Evolutionary conservation across 2,329 filamentous ascomycete species (phyloP).

Genomic region (Cytospora piceicola): DNA sequence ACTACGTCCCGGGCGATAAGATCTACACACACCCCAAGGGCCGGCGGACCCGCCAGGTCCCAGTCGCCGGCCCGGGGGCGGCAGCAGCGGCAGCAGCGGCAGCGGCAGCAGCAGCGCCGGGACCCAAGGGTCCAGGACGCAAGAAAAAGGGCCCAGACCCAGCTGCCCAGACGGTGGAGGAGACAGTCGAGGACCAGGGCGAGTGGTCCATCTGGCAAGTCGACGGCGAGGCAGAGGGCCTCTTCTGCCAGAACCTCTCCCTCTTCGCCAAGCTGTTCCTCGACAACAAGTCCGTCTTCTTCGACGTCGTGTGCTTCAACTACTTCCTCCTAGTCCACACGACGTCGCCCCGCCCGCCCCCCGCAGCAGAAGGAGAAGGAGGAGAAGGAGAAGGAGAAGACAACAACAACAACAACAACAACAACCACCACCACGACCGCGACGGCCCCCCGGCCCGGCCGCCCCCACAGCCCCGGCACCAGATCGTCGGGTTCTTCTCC

Average conservation of each 20-base stretch:
- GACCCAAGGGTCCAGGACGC: conserved; percentile 38
- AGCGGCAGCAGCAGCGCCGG: conserved; percentile 33
- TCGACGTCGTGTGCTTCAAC: conserved; percentile 91
- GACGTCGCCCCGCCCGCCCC: conserved; percentile 43
- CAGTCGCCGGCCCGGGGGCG: not conserved
- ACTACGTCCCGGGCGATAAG: conserved; percentile 65
- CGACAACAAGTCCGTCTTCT: conserved; percentile 98
- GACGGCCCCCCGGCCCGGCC: conserved; percentile 23
- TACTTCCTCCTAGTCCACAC: conserved; percentile 90
- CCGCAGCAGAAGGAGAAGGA: not conserved
- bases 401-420: too few relatives aligned
- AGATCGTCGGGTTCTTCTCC: conserved; percentile 94
- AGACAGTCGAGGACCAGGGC: conserved; percentile 60
- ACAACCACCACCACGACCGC: too few relatives aligned
- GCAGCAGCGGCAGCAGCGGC: too few relatives aligned
- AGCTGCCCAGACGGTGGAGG: conserved; percentile 45
- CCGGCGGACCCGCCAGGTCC: conserved; percentile 45
- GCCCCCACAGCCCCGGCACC: conserved; percentile 40
- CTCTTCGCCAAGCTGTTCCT: conserved; percentile 97
- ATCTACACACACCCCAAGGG: conserved; percentile 70
- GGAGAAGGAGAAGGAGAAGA: not conserved
- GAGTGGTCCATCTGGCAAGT: conserved; percentile 90
- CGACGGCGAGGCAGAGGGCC: conserved; percentile 82
- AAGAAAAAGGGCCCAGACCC: conserved; percentile 43
- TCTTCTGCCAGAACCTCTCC: conserved; percentile 94